Evolutionary conservation across 176 grass and related monocot genomes (phyloP).

Genomic region (Eragrostis curvula): DNA sequence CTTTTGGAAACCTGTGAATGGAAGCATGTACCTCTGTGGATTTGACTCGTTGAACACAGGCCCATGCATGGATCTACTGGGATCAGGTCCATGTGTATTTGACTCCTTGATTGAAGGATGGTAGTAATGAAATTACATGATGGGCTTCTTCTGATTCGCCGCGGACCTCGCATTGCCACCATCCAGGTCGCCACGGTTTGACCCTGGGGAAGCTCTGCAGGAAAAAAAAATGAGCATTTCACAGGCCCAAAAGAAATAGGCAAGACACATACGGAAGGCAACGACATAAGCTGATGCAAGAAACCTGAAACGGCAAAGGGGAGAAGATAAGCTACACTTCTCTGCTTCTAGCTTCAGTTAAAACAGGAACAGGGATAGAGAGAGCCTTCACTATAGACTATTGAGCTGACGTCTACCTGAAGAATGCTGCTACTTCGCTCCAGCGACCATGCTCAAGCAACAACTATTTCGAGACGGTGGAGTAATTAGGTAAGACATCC

Average conservation of each 20-base stretch:
- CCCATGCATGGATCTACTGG: too few relatives aligned
- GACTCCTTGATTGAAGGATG: too few relatives aligned
- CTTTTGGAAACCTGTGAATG: too few relatives aligned
- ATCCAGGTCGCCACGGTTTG: constrained; percentile 43
- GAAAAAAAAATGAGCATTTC: neutral
- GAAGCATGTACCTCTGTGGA: too few relatives aligned
- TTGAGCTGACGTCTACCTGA: constrained; percentile 25
- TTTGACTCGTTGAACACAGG: too few relatives aligned
- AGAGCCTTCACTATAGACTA: neutral
- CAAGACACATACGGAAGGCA: neutral
- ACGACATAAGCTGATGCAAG: constrained; percentile 28
- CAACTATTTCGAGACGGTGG: too few relatives aligned
- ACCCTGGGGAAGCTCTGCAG: neutral
- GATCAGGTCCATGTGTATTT: too few relatives aligned
- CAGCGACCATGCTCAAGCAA: neutral
- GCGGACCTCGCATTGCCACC: constrained; percentile 46
- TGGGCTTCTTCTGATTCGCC: constrained; percentile 41
- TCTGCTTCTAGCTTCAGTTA: neutral
- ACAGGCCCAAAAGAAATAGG: neutral
- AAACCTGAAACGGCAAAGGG: constrained; percentile 26
- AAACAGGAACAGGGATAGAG: neutral
- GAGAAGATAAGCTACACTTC: neutral
- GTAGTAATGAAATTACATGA: constrained; percentile 34
- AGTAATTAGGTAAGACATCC: too few relatives aligned
- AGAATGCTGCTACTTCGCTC: neutral